Conservation (phyloP, 306 rosid species). For the Ammopiptanthus mongolicus region DNA sequence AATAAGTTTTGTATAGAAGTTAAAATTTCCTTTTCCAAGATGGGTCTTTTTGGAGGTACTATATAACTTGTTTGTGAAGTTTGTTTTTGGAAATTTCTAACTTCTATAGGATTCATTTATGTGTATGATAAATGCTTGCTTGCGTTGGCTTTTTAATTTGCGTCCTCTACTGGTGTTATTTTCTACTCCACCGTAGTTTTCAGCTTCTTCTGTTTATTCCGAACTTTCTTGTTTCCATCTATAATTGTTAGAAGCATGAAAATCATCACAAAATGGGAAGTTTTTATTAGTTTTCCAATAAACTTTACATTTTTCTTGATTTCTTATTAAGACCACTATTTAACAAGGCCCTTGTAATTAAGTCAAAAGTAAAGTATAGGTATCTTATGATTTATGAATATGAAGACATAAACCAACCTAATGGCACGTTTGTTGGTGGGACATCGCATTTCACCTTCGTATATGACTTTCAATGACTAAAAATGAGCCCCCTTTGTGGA, state of each 20-base stretch:
- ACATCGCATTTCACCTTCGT: background rate
- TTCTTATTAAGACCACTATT: too few relatives aligned
- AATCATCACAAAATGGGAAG: too few relatives aligned
- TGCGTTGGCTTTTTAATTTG: background rate
- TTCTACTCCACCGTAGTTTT: background rate
- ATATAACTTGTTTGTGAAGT: background rate
- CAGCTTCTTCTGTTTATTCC: background rate
- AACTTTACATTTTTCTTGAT: too few relatives aligned
- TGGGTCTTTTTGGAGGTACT: background rate
- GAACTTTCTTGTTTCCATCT: too few relatives aligned
- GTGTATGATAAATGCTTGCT: too few relatives aligned
- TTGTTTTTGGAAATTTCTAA: background rate
- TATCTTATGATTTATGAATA: background rate
- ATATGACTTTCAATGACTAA: background rate
- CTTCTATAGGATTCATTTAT: too few relatives aligned
- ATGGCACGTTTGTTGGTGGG: background rate
- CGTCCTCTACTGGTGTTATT: too few relatives aligned
- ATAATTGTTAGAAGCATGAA: too few relatives aligned
- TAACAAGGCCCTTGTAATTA: too few relatives aligned
- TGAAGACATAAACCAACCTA: background rate
- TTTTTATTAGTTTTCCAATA: too few relatives aligned
- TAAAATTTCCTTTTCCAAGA: background rate
- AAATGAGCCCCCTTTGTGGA: background rate
- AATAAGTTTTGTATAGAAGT: background rate
- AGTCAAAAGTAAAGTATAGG: background rate